These are phyloP conservation scores for Paraconiothyrium brasiliense DNA, from an alignment of 2,329 filamentous ascomycete species.

Conservation along the genomic window DNA sequence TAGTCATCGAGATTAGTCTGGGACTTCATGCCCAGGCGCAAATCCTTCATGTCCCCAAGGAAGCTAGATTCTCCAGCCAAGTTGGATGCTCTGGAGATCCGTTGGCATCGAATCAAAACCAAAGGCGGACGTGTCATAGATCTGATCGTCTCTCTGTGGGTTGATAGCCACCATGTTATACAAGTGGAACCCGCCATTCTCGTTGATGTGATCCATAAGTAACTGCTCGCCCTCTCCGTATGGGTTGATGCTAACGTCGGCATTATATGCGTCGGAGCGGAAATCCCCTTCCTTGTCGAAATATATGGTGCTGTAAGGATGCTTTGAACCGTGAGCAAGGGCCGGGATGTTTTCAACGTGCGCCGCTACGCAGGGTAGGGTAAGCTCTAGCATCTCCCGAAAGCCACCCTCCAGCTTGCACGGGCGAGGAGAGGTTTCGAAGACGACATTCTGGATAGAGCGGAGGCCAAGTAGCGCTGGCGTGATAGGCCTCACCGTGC, in stretches of 20 bases:
- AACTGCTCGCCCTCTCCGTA: too few relatives aligned
- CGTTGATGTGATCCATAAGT: too few relatives aligned
- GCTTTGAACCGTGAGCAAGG: background rate
- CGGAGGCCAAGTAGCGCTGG: constrained; percentile 31
- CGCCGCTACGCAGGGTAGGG: background rate
- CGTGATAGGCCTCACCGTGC: constrained; percentile 22
- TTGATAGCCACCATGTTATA: too few relatives aligned
- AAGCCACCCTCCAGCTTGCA: constrained; percentile 16
- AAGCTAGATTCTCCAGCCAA: background rate
- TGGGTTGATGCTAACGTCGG: too few relatives aligned
- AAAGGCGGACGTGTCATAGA: background rate
- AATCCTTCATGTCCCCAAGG: background rate
- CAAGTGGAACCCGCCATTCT: too few relatives aligned
- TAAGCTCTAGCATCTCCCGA: background rate
- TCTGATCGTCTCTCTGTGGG: background rate
- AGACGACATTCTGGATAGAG: constrained; percentile 22
- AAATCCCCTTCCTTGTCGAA: too few relatives aligned
- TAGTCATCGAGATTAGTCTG: too few relatives aligned
- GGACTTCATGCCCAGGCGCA: too few relatives aligned
- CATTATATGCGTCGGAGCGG: too few relatives aligned
- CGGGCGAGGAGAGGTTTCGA: constrained; percentile 13
- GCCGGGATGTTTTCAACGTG: background rate
- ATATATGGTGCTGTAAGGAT: too few relatives aligned
- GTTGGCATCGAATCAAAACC: background rate
- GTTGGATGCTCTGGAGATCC: background rate